Conservation (phyloP, 352 stramenopile species). For the Phytophthora crassamura region DNA sequence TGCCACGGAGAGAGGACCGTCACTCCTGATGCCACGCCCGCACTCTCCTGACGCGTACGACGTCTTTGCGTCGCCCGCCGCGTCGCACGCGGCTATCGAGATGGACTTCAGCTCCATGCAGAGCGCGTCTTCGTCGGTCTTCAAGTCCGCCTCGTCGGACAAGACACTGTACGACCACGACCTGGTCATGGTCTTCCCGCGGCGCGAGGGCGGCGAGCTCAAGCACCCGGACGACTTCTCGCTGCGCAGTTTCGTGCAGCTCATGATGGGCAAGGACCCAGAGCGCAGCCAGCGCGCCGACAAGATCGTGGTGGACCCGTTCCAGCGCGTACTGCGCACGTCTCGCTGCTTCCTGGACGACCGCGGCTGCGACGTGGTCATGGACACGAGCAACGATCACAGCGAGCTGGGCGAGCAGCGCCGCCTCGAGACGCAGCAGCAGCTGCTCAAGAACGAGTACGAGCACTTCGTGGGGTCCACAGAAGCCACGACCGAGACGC, state of each 20-base stretch:
- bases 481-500: constrained; percentile 54
- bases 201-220: constrained; percentile 62
- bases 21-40: constrained; percentile 22
- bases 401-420: constrained; percentile 55
- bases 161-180: constrained; percentile 79
- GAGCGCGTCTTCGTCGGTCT: constrained; percentile 27
- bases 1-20: constrained; percentile 18
- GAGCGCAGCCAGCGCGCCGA: constrained; percentile 37
- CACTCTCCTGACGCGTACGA: constrained; percentile 39
- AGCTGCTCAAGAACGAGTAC: constrained; percentile 69
- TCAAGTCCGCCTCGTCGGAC: constrained; percentile 25
- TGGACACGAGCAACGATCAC: constrained; percentile 55
- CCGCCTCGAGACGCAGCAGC: constrained; percentile 45
- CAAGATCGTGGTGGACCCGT: constrained; percentile 73
- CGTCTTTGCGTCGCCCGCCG: constrained; percentile 42
- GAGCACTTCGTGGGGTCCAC: constrained; percentile 51
- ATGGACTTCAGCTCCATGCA: constrained; percentile 60
- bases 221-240: constrained; percentile 78
- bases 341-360: constrained; percentile 79
- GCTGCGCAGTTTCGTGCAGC: constrained; percentile 60
- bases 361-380: constrained; percentile 49
- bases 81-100: constrained; percentile 37
- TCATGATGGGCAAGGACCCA: constrained; percentile 76
- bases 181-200: constrained; percentile 84
- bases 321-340: constrained; percentile 74